Evolutionary conservation across 352 stramenopile species (phyloP).

Genomic region (Aphanomyces astaci): DNA sequence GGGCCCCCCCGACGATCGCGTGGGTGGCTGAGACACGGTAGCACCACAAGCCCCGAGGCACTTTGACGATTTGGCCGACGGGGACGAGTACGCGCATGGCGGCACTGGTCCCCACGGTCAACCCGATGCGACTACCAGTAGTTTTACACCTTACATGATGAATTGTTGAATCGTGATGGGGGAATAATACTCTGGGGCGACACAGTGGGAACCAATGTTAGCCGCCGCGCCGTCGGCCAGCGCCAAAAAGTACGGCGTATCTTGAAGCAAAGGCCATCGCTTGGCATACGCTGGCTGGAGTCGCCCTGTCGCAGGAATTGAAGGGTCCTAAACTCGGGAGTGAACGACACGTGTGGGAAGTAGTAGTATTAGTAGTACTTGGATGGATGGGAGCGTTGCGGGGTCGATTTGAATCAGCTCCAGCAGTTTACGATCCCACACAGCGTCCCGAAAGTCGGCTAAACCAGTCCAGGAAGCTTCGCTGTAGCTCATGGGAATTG

Average conservation of each 20-base stretch:
- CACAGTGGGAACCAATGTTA: slow-evolving; percentile 93
- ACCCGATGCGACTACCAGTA: slow-evolving; percentile 67
- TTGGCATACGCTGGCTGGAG: slow-evolving; percentile 45
- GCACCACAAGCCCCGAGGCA: slow-evolving; percentile 90
- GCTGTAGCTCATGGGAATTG: slow-evolving; percentile 85
- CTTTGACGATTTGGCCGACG: slow-evolving; percentile 43
- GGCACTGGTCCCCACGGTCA: slow-evolving; percentile 92
- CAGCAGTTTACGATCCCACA: slow-evolving; percentile 81
- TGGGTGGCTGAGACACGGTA: slow-evolving; percentile 84
- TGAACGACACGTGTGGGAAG: background rate
- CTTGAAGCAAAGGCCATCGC: slow-evolving; percentile 64
- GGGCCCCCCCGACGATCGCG: slow-evolving; percentile 87
- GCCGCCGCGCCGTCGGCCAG: slow-evolving; percentile 90
- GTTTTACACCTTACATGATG: background rate
- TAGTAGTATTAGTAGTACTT: background rate
- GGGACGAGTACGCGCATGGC: slow-evolving; percentile 86
- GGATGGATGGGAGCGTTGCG: slow-evolving; percentile 48
- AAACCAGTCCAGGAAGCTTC: slow-evolving; percentile 94
- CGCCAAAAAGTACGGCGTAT: slow-evolving; percentile 79
- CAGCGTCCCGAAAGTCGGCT: slow-evolving; percentile 77
- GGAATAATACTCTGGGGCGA: slow-evolving; percentile 57
- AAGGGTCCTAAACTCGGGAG: slow-evolving; percentile 37
- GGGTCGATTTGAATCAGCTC: slow-evolving; percentile 61
- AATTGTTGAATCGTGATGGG: no score
- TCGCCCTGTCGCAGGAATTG: slow-evolving; percentile 39